Percentiles rank a stretch among this genome's conserved stretches.
Conservation (phyloP, 495 filamentous ascomycete species). For the Penicillium manginii region DNA sequence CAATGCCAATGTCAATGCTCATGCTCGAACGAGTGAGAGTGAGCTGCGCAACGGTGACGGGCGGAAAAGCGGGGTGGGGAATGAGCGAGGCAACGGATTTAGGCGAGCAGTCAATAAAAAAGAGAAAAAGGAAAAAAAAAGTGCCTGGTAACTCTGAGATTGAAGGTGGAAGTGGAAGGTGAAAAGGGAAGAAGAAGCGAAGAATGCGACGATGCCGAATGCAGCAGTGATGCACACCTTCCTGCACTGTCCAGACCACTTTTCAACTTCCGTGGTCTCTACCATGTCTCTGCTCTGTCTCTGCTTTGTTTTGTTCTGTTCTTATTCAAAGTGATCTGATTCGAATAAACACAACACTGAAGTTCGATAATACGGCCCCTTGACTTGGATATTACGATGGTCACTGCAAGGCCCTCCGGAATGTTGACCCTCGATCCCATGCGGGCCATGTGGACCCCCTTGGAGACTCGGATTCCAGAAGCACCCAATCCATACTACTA, state of each 20-base stretch:
- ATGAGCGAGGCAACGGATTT: slow-evolving; percentile 1
- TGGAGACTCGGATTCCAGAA: slow-evolving; percentile 20
- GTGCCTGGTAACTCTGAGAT: slow-evolving; percentile 4
- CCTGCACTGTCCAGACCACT: slow-evolving; percentile 1
- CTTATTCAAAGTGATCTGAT: background rate
- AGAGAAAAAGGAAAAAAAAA: background rate
- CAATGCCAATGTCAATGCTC: too few species aligned
- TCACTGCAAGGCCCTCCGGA: slow-evolving; percentile 12
- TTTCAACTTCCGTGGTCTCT: background rate
- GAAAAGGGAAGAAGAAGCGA: background rate
- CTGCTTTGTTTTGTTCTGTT: too few species aligned
- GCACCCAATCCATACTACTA: slow-evolving; percentile 3
- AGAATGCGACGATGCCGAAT: slow-evolving; percentile 18
- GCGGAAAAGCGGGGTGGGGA: background rate
- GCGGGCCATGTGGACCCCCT: slow-evolving; percentile 22
- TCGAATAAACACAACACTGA: background rate
- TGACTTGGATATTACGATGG: slow-evolving; percentile 8
- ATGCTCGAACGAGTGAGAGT: too few species aligned
- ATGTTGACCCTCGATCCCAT: slow-evolving; percentile 5
- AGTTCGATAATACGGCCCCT: background rate
- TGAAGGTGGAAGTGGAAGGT: background rate
- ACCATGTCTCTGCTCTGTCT: too few species aligned
- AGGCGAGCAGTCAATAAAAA: background rate
- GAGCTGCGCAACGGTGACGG: background rate
- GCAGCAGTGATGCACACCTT: slow-evolving; percentile 1